Conservation (phyloP, 2,329 filamentous ascomycete species). For the Cladobotryum mycophilum region DNA sequence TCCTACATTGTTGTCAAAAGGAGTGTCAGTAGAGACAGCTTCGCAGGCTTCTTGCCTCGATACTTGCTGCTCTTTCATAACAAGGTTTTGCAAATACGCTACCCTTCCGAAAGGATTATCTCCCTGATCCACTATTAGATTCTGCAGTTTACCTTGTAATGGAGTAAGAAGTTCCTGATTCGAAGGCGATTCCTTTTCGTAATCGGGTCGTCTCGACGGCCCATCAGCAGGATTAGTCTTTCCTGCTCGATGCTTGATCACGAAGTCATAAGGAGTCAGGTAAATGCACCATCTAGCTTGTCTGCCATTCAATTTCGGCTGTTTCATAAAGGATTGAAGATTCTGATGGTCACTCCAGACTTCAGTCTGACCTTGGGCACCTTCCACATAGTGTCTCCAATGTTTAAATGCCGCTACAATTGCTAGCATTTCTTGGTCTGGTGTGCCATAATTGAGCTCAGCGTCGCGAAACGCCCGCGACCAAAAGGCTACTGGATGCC, state of each 20-base stretch:
- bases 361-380: neutral
- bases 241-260: neutral
- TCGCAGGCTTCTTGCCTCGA: too few relatives aligned
- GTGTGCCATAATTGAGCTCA: neutral
- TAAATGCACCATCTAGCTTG: neutral
- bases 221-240: neutral
- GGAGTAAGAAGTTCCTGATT: neutral
- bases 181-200: neutral
- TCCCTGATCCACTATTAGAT: too few relatives aligned
- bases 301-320: neutral
- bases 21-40: too few relatives aligned
- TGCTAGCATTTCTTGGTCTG: neutral
- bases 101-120: too few relatives aligned
- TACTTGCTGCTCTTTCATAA: too few relatives aligned
- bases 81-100: too few relatives aligned
- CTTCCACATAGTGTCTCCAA: neutral
- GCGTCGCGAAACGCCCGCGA: neutral
- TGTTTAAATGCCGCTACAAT: neutral
- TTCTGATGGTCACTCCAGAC: neutral
- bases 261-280: neutral
- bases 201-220: too few relatives aligned
- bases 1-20: neutral
- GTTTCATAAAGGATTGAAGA: neutral
- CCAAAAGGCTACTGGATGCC: neutral
- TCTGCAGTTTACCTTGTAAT: too few relatives aligned